Base-by-base conservation (phyloP, 768 basidiomycete genomes). In the Tephrocybe sp. region DNA sequence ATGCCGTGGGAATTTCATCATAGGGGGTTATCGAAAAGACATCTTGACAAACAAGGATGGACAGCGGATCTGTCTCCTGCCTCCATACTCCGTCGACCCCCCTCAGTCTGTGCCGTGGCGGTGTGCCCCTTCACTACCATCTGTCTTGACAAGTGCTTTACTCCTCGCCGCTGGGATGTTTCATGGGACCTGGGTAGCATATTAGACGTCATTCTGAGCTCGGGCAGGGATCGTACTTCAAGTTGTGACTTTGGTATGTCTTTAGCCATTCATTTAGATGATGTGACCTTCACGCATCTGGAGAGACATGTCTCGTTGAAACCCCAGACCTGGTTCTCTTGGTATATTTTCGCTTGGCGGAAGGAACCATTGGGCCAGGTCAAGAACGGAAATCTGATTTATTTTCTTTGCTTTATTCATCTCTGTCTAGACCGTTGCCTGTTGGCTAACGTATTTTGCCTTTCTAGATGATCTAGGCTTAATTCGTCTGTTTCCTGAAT, bases 311-410 rank as follows among this genome's bases (percentile, higher is more conserved):
- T 62, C 65, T 74, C 69, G 60, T 59, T 78, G 76, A 77, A 65
- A 59, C 65, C 59, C 57, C 62, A 60, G 70, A 64, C 65, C 64
- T 60, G 55, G 53, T 57, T 49, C 60, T 56, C 60, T 73, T 66
- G 79, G 77, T 77, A 74, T 56, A 73, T 67, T 71, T 59, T 62
- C 52, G 45, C 44, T n/a, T 42, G 9, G 33, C 47, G 43, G 66
- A 67, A 72, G 75, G 72, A 80, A 76, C 78, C 72, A 71, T 61
- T 57, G 60, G 56, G 50, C 52, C 60, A 61, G 56, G 73, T 68
- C 73, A 74, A 81, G 79, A 81, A 81, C 79, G 79, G 79, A 80
- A 77, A 80, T 73, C 79, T 81, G 79, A 81, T 66, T 68, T 35
- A n/a, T 47, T 22, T 50, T 34, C n/a, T 26, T 26, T 26, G 26